Percentiles rank a stretch among this genome's conserved stretches.
Evolutionary conservation across 73 alveolate genomes (phyloP).

Genomic region (Paramecium tetraurelia): DNA sequence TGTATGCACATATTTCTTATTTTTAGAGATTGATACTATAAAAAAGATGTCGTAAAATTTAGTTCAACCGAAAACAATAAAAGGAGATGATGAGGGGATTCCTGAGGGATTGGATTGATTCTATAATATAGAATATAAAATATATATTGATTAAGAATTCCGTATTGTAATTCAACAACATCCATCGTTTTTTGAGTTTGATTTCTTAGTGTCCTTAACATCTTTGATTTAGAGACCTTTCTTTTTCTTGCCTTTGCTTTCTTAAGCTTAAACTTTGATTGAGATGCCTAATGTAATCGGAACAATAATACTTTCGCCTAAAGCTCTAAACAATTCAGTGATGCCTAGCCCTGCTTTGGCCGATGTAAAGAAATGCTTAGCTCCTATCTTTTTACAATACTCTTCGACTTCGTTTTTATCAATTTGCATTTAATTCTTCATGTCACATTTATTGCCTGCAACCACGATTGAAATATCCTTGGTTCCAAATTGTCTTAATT

Average conservation of each 20-base stretch:
- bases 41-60: background rate
- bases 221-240: constrained; percentile 32
- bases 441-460: constrained; percentile 88
- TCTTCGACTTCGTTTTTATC: constrained; percentile 57
- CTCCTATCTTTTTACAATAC: constrained; percentile 72
- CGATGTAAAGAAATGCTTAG: constrained; percentile 81
- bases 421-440: constrained; percentile 71
- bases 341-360: constrained; percentile 87
- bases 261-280: background rate
- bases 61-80: constrained; percentile 5
- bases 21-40: constrained; percentile 5
- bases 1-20: background rate
- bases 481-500: constrained; percentile 69
- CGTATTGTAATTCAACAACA: constrained; percentile 6
- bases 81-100: constrained; percentile 26
- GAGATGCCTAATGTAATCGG: background rate
- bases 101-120: constrained; percentile 33
- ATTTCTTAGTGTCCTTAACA: background rate
- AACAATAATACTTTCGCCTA: constrained; percentile 37
- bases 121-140: background rate
- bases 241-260: constrained; percentile 10
- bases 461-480: constrained; percentile 74
- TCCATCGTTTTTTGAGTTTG: background rate
- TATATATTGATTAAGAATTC: background rate
- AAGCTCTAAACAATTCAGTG: constrained; percentile 62